A percentile compares a stretch with the other conserved stretches of the same genome.
Conservation (phyloP, 176 grass and related monocot genomes). For the Olyra latifolia region DNA sequence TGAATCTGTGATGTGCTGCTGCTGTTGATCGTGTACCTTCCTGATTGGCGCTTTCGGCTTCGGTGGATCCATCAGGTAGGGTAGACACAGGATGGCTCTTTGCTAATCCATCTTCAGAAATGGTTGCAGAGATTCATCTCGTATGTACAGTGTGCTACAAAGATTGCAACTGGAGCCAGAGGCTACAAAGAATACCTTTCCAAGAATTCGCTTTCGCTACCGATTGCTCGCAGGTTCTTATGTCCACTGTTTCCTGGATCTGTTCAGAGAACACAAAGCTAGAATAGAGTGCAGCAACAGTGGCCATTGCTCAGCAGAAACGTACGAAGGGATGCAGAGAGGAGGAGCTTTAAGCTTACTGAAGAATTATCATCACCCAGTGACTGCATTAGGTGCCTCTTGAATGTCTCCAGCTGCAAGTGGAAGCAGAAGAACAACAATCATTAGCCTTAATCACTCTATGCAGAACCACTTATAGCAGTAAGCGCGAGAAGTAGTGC, state of each 20-base stretch:
- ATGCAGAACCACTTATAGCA: neutral
- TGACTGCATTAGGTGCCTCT: slow-evolving; percentile 88
- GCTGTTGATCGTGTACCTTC: slow-evolving; percentile 49
- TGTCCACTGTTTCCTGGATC: slow-evolving; percentile 74
- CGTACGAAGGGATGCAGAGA: neutral
- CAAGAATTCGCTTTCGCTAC: slow-evolving; percentile 63
- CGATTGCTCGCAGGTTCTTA: slow-evolving; percentile 72
- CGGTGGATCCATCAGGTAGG: slow-evolving; percentile 32
- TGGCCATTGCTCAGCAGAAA: neutral
- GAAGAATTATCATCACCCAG: slow-evolving; percentile 67
- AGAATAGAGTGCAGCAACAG: neutral
- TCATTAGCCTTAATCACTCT: neutral
- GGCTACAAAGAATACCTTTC: slow-evolving; percentile 47
- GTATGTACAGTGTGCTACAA: neutral
- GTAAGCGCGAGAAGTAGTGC: neutral
- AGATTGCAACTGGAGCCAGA: neutral
- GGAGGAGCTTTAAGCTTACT: slow-evolving; percentile 43
- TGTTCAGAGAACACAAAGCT: slow-evolving; percentile 1
- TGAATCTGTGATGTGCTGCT: too few species aligned
- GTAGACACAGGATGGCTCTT: slow-evolving; percentile 39
- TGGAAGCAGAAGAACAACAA: slow-evolving; percentile 2
- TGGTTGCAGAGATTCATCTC: neutral
- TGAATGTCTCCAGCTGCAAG: slow-evolving; percentile 84
- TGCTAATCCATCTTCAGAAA: slow-evolving; percentile 50
- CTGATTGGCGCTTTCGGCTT: slow-evolving; percentile 43